Conservation (phyloP, 768 basidiomycete genomes). For the Tricholoma terreum region DNA sequence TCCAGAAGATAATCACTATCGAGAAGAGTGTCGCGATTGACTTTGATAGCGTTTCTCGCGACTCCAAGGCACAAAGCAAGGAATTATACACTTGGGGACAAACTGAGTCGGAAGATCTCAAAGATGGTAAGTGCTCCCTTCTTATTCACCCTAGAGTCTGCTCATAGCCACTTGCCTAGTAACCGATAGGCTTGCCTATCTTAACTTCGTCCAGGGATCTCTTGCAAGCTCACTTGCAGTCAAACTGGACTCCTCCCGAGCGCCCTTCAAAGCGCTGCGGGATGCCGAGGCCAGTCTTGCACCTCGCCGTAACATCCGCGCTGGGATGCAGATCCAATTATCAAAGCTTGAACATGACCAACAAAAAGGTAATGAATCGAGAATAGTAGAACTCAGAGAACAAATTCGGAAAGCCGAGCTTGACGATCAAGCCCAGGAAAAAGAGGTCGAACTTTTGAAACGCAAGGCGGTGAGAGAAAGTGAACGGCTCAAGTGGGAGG, state of each 20-base stretch:
- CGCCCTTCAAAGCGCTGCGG: constrained; percentile 67
- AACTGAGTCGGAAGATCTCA: constrained; percentile 63
- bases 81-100: constrained; percentile 88
- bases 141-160: constrained; percentile 2
- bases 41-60: constrained; percentile 61
- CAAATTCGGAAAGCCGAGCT: constrained; percentile 63
- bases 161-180: constrained; percentile 38
- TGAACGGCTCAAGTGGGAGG: constrained; percentile 77
- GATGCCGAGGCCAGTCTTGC: constrained; percentile 61
- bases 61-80: constrained; percentile 73
- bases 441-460: constrained; percentile 67
- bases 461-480: constrained; percentile 75
- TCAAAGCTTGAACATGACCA: constrained; percentile 62
- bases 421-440: constrained; percentile 65
- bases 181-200: constrained; percentile 76
- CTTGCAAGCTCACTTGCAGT: constrained; percentile 57
- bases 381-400: constrained; percentile 64
- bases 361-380: constrained; percentile 62
- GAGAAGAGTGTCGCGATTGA: constrained; percentile 79
- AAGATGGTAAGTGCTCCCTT: constrained; percentile 52
- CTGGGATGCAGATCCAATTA: constrained; percentile 58
- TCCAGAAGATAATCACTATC: constrained; percentile 77
- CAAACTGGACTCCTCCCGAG: constrained; percentile 62
- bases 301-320: constrained; percentile 62
- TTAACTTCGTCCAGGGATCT: constrained; percentile 75